These are phyloP conservation scores for Thinopyrum obtusiflorum DNA, from an alignment of 202 grass and related monocot genomes.

Conservation along the genomic window DNA sequence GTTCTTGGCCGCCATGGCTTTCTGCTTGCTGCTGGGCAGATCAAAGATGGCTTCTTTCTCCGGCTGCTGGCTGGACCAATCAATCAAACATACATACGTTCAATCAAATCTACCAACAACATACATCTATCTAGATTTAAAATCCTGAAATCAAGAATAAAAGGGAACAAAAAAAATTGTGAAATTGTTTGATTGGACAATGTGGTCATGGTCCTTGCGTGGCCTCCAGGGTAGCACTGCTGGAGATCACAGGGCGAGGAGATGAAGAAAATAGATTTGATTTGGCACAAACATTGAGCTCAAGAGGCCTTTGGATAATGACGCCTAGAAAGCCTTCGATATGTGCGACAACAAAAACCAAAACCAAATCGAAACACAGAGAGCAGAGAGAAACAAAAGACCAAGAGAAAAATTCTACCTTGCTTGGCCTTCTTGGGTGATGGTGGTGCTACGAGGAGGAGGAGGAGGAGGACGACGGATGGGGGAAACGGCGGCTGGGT, in stretches of 20 bases:
- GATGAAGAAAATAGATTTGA: neutral
- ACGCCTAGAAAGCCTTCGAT: conserved; percentile 46
- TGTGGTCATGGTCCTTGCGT: conserved; percentile 14
- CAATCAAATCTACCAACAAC: neutral
- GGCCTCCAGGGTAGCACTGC: neutral
- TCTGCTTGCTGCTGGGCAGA: neutral
- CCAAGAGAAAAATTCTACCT: neutral
- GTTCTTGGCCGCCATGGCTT: conserved; percentile 38
- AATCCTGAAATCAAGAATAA: too few species aligned
- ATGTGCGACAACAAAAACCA: neutral
- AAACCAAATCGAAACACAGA: neutral
- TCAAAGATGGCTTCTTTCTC: neutral
- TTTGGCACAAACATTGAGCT: conserved; percentile 42
- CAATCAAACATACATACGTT: neutral
- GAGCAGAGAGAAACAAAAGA: neutral
- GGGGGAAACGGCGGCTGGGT: neutral
- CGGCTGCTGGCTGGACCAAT: neutral
- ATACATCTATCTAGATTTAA: too few species aligned
- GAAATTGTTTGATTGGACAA: too few species aligned
- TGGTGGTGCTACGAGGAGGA: too few species aligned
- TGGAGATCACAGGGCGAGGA: neutral
- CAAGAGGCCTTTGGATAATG: conserved; percentile 1
- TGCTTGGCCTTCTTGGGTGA: too few species aligned
- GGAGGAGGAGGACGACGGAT: neutral
- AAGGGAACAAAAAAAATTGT: too few species aligned